Conservation (phyloP, 1,139 yeast species). For the Nakaseomyces bracarensis region DNA sequence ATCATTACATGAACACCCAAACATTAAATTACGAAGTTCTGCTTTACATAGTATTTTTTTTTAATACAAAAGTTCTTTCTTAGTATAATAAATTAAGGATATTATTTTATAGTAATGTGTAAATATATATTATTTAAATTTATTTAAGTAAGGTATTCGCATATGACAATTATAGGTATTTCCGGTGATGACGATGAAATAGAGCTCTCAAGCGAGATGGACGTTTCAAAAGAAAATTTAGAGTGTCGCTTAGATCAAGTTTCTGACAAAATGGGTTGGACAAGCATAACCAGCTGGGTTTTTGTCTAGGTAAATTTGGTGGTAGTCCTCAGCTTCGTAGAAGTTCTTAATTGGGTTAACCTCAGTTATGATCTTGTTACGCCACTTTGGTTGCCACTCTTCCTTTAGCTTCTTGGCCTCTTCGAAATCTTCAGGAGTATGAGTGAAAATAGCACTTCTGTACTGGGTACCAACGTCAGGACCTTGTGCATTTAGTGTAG, state of each 20-base stretch:
- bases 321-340: conserved; percentile 92
- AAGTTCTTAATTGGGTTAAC: conserved; percentile 62
- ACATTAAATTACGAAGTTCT: too few species aligned
- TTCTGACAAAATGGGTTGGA: conserved; percentile 72
- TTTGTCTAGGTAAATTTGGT: conserved; percentile 67
- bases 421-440: conserved; percentile 42
- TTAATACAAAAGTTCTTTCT: too few species aligned
- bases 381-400: conserved; percentile 49
- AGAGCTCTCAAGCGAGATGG: too few species aligned
- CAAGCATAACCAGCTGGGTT: conserved; percentile 86
- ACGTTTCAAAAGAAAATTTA: too few species aligned
- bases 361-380: conserved; percentile 50
- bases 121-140: too few species aligned
- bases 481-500: conserved; percentile 57
- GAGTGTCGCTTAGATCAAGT: conserved; percentile 13
- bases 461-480: conserved; percentile 81
- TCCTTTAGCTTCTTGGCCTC: conserved; percentile 38
- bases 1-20: too few species aligned
- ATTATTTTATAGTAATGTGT: too few species aligned
- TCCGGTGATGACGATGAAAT: not conserved
- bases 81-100: too few species aligned
- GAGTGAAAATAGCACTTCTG: conserved; percentile 66
- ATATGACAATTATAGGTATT: too few species aligned
- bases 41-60: too few species aligned
- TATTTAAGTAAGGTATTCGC: too few species aligned